These are phyloP conservation scores for Fraxinus sp. DNA, from an alignment of 305 asterid genomes.

Conservation along the genomic window DNA sequence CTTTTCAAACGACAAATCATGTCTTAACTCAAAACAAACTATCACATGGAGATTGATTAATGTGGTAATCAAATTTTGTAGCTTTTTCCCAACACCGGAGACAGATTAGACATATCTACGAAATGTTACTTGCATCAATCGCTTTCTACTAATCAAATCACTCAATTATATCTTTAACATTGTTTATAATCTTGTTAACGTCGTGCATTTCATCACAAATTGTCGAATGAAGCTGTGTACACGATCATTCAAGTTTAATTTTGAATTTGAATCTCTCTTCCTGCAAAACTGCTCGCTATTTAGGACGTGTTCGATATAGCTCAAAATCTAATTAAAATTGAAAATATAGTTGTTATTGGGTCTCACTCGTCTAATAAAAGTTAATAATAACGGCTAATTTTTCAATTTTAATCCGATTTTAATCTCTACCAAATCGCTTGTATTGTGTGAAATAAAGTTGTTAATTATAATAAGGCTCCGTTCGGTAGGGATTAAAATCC, in stretches of 20 bases:
- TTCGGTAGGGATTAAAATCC: no score
- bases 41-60: not conserved
- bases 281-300: not conserved
- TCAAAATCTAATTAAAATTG: no score
- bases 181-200: not conserved
- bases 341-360: no score
- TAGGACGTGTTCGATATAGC: no score
- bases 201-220: not conserved
- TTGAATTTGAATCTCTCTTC: not conserved
- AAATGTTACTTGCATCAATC: not conserved
- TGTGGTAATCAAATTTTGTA: not conserved
- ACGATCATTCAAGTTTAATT: not conserved
- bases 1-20: conserved; percentile 6
- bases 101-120: not conserved
- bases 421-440: no score
- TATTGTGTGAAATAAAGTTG: no score
- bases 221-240: not conserved
- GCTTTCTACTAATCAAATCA: not conserved
- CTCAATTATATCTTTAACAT: not conserved
- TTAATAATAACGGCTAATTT: no score
- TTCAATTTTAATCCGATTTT: no score
- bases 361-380: no score
- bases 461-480: no score
- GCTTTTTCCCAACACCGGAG: not conserved
- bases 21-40: not conserved